Conservation (phyloP, 2,329 filamentous ascomycete genomes). For the Alternaria triticina region DNA sequence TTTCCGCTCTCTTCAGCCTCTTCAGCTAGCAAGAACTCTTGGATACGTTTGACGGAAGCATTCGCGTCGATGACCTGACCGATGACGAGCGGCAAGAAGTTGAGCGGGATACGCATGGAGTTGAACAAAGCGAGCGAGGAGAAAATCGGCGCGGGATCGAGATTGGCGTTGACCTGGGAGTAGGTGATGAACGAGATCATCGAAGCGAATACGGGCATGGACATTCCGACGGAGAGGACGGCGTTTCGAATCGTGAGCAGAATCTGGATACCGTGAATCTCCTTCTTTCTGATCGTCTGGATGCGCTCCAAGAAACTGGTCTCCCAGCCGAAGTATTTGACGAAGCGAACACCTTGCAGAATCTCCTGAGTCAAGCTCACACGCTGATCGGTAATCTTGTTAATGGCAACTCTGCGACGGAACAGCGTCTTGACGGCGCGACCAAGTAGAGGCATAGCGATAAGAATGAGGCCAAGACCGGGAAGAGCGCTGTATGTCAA, state of each 20-base stretch:
- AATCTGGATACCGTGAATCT: slow-evolving; percentile 84
- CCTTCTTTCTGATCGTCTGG: slow-evolving; percentile 72
- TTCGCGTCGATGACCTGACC: slow-evolving; percentile 90
- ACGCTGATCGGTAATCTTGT: slow-evolving; percentile 91
- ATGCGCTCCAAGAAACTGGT: slow-evolving; percentile 81
- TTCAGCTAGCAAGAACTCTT: slow-evolving; percentile 87
- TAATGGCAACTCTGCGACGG: slow-evolving; percentile 76
- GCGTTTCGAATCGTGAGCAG: slow-evolving; percentile 83
- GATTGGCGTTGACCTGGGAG: slow-evolving; percentile 66
- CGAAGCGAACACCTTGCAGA: slow-evolving; percentile 86
- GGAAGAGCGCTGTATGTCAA: slow-evolving; percentile 87
- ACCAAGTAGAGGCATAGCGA: slow-evolving; percentile 79
- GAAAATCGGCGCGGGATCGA: slow-evolving; percentile 82
- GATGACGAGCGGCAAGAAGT: slow-evolving; percentile 85
- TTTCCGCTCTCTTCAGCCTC: slow-evolving; percentile 77
- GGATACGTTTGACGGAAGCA: slow-evolving; percentile 81
- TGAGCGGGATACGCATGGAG: slow-evolving; percentile 85
- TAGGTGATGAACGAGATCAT: slow-evolving; percentile 93
- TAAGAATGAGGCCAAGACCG: slow-evolving; percentile 80
- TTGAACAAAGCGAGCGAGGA: slow-evolving; percentile 96
- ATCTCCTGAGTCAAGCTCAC: slow-evolving; percentile 94
- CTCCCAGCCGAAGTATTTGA: slow-evolving; percentile 98
- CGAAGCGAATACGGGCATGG: slow-evolving; percentile 89
- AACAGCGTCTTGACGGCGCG: slow-evolving; percentile 79
- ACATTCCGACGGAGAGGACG: slow-evolving; percentile 83